A percentile compares a stretch with the other conserved stretches of the same genome.
These are phyloP conservation scores for Chenopodium suecicum DNA, from an alignment of 148 eudicot genomes.

Conservation along the genomic window DNA sequence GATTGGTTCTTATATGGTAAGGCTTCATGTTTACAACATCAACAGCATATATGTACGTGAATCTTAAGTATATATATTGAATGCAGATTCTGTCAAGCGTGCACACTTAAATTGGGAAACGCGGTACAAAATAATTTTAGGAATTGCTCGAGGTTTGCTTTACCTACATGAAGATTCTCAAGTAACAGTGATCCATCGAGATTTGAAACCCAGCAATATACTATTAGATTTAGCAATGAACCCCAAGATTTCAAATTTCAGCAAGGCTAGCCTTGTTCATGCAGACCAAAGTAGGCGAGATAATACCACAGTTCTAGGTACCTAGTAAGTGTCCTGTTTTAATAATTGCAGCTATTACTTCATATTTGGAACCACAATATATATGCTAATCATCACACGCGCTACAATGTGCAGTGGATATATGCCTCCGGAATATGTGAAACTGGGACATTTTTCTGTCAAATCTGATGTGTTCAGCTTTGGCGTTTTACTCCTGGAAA, in stretches of 20 bases:
- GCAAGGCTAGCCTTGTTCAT: conserved; percentile 26
- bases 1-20: conserved; percentile 30
- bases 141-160: conserved; percentile 20
- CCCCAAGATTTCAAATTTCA: conserved; percentile 34
- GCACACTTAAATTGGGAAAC: conserved; percentile 18
- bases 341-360: too few relatives aligned
- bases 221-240: conserved; percentile 31
- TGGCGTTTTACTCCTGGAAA: conserved; percentile 47
- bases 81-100: conserved; percentile 18
- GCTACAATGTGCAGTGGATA: conserved; percentile 26
- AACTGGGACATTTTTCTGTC: conserved; percentile 36
- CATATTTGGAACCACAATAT: too few relatives aligned
- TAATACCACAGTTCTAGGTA: conserved; percentile 23
- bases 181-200: conserved; percentile 15
- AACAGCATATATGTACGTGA: too few relatives aligned
- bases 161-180: conserved; percentile 40
- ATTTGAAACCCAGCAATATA: conserved; percentile 18
- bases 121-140: conserved; percentile 13
- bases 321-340: conserved; percentile 20
- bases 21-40: not conserved
- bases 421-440: conserved; percentile 30
- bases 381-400: not conserved
- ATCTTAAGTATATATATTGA: too few relatives aligned
- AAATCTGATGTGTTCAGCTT: conserved; percentile 56
- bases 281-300: conserved; percentile 23